phyloP scores from a whole-genome alignment of 441 rosid species.

The Corymbia citriodora region DNA sequence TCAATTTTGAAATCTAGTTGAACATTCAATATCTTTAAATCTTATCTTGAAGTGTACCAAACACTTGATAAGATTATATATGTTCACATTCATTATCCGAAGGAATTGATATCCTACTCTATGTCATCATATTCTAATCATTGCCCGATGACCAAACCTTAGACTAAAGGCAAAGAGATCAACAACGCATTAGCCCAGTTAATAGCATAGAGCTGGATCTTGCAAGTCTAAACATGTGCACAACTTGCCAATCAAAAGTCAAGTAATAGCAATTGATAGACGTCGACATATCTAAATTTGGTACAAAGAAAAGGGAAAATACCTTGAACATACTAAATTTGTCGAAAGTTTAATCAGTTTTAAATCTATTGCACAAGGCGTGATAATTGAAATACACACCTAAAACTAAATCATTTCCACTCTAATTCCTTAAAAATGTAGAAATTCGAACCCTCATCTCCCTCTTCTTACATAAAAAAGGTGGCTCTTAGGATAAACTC shows the following conservation, averaged over 20 bases:
- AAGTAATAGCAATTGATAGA: background rate
- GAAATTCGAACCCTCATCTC: no score
- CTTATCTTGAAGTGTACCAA: background rate
- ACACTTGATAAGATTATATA: background rate
- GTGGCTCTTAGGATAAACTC: no score
- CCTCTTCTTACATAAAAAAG: no score
- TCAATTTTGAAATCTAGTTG: background rate
- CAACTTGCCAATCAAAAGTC: background rate
- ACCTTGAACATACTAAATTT: background rate
- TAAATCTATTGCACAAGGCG: background rate
- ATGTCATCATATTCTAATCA: background rate
- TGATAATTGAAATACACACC: no score
- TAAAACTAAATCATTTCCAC: no score
- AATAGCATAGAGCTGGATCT: background rate
- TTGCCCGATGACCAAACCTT: background rate
- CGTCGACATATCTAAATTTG: background rate
- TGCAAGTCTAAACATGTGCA: background rate
- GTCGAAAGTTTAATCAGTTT: background rate
- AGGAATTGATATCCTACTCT: no score
- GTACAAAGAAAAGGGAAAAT: background rate
- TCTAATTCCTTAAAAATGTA: no score
- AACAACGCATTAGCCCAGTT: background rate
- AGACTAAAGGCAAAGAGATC: background rate
- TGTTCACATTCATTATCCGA: background rate
- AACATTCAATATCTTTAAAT: background rate